Evolutionary conservation across 2,329 filamentous ascomycete species (phyloP), one percentile per base, ranked within the genome.

Genomic region (Cephalotrichum gorgonifer): DNA sequence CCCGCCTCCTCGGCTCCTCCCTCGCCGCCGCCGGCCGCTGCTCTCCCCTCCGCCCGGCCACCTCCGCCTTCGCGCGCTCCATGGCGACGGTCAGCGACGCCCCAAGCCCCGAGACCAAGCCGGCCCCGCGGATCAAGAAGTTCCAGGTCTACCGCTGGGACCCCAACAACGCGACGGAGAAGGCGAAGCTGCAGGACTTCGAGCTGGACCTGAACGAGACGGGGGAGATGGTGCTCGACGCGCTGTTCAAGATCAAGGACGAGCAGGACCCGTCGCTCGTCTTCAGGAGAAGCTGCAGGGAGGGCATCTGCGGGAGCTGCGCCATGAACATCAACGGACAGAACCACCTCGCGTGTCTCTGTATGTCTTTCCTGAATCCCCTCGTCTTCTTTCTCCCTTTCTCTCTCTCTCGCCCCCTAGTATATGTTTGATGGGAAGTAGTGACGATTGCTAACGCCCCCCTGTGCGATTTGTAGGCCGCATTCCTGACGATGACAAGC

Each of bases 321-420:
- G 93, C 93, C 57, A 98, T 98, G 93, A 98, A 98, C 78, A 97
- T 98, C 67, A 94, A 97, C 68, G 93, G 93, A 67, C 86, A 94
- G 62, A 98, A 98, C 76, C 98, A 93, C 51, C 73, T 98, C 61
- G 93, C 93, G 58, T 98, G 93, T 72, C 74, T 98, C 65, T 98
- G 93, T 95, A 87, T 60, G 86, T 82, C 33, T 31, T 31, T 17
- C 14, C 44, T 25, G 33, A 6, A 38, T 26, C 9, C 5, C 17
- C 39, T 14, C 8, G 8, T 31, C 14, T 31, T 7, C 8, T 31
- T 8, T 31, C 20, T 14, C 27, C 25, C 26, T 6, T 33, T 38
- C 20, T 26, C 17, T 15, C 12, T 17, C 38, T 15, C 33, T 11
- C 33, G 31, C 28, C 15, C 35, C 38, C 25, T 22, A 12, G n/a